These are phyloP conservation scores for Pleurotus eryngii DNA, from an alignment of 768 basidiomycete genomes.

Conservation along the genomic window DNA sequence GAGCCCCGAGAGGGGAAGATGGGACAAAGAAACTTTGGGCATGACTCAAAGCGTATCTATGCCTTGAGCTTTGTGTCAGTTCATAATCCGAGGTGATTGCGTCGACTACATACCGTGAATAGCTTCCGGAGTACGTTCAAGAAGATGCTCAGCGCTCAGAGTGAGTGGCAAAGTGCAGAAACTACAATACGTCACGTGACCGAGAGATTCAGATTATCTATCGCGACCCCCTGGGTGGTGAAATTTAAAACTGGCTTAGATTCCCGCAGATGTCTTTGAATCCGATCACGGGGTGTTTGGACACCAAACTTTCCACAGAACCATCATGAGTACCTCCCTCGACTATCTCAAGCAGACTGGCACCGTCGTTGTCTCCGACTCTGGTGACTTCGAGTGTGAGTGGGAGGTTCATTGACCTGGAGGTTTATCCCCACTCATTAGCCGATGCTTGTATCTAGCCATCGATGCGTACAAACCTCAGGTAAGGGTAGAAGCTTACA, in stretches of 20 bases:
- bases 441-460: constrained; percentile 42
- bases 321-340: constrained; percentile 76
- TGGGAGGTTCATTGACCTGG: constrained; percentile 16
- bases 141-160: too few relatives aligned
- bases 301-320: constrained; percentile 6
- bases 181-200: too few relatives aligned
- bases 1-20: constrained; percentile 70
- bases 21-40: constrained; percentile 58
- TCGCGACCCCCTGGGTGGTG: too few relatives aligned
- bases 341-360: constrained; percentile 87
- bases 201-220: too few relatives aligned
- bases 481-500: constrained; percentile 30
- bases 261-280: too few relatives aligned
- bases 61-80: too few relatives aligned
- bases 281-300: too few relatives aligned
- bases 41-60: constrained; percentile 30
- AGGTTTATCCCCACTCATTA: constrained; percentile 15
- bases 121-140: too few relatives aligned
- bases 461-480: constrained; percentile 97
- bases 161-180: too few relatives aligned
- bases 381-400: constrained; percentile 89
- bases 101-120: too few relatives aligned
- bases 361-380: constrained; percentile 96
- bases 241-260: too few relatives aligned
- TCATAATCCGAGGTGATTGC: too few relatives aligned